A percentile compares a stretch with the other conserved stretches of the same genome.
Conservation (phyloP, 2,329 filamentous ascomycete species). For the Aspergillus sp. region DNA sequence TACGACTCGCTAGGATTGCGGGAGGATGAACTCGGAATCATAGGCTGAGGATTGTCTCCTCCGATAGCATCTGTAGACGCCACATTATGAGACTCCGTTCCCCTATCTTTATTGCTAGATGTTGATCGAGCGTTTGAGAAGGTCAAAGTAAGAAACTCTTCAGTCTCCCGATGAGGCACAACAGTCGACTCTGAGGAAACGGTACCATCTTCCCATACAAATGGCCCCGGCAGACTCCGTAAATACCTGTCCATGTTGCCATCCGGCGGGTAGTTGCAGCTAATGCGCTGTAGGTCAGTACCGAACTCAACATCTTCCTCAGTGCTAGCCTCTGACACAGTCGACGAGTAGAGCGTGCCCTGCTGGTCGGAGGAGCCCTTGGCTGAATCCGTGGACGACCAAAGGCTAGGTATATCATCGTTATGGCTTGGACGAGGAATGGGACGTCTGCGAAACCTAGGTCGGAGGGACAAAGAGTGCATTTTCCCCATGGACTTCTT, state of each 20-base stretch:
- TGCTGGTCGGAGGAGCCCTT: slow-evolving; percentile 21
- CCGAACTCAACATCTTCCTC: slow-evolving; percentile 33
- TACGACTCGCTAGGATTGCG: background rate
- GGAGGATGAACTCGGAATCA: background rate
- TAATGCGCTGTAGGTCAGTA: slow-evolving; percentile 28
- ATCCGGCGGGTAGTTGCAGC: slow-evolving; percentile 21
- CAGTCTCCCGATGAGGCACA: background rate
- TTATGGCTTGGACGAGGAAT: background rate
- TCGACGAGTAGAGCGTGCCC: slow-evolving; percentile 19
- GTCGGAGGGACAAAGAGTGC: slow-evolving; percentile 32
- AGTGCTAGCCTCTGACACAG: slow-evolving; percentile 33
- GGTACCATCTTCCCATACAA: slow-evolving; percentile 7
- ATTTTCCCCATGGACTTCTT: slow-evolving; percentile 35
- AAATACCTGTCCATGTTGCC: slow-evolving; percentile 11
- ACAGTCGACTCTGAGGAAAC: background rate
- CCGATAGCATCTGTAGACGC: background rate
- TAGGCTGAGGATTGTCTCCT: background rate
- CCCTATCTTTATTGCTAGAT: background rate
- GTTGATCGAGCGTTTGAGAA: background rate
- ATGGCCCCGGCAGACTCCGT: slow-evolving; percentile 6
- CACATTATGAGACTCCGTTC: background rate
- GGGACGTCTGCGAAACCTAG: slow-evolving; percentile 28
- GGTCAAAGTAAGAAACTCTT: background rate
- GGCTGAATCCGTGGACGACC: slow-evolving; percentile 23
- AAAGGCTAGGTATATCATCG: slow-evolving; percentile 9